These are phyloP conservation scores for Pichia ethanolica DNA, from an alignment of 805 yeast genomes.

Conservation along the genomic window DNA sequence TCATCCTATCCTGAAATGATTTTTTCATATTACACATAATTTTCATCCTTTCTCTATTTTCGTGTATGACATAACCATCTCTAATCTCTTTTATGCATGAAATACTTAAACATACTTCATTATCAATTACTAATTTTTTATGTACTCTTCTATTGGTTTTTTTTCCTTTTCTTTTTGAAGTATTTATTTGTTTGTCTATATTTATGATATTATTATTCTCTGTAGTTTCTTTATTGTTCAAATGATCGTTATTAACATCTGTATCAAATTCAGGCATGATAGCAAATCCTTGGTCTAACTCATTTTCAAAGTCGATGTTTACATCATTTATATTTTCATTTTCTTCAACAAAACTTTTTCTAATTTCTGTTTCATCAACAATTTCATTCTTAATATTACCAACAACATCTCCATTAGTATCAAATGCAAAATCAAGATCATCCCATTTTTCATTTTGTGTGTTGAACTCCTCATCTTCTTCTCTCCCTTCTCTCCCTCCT, in stretches of 20 bases:
- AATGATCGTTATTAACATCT: background rate
- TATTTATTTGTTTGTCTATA: no score
- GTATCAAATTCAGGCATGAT: background rate
- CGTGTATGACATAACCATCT: background rate
- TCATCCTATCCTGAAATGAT: background rate
- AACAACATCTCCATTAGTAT: slow-evolving; percentile 12
- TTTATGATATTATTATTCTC: background rate
- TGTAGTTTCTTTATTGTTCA: background rate
- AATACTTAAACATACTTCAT: background rate
- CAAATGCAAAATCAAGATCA: slow-evolving; percentile 13
- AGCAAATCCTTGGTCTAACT: no score
- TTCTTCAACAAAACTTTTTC: background rate
- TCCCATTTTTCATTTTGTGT: slow-evolving; percentile 1
- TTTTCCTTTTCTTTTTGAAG: background rate
- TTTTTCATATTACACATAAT: background rate
- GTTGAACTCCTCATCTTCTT: background rate
- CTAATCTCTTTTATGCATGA: background rate
- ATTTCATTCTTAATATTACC: background rate
- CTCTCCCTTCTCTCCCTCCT: background rate
- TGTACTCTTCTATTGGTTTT: background rate
- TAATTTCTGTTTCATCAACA: slow-evolving; percentile 1
- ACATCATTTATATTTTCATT: background rate
- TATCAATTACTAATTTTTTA: background rate
- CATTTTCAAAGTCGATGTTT: background rate
- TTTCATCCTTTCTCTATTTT: background rate